Conservation (phyloP, 2,329 filamentous ascomycete species). For the Lasiodiplodia citricola region DNA sequence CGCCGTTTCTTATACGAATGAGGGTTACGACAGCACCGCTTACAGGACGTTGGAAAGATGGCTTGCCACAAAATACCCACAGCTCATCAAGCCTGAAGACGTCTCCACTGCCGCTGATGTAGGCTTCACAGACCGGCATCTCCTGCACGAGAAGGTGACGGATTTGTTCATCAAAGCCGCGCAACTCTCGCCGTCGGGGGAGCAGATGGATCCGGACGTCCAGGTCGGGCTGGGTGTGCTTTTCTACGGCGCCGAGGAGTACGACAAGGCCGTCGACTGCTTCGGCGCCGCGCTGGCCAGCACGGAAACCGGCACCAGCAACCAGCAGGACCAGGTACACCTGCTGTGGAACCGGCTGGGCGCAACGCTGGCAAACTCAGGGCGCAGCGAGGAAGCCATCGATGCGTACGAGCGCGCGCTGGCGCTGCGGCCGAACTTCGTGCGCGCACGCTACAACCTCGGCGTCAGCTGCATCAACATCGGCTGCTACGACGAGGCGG, state of each 20-base stretch:
- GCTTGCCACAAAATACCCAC: slow-evolving; percentile 93
- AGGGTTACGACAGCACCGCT: slow-evolving; percentile 95
- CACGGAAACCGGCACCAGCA: slow-evolving; percentile 81
- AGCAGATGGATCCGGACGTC: slow-evolving; percentile 97
- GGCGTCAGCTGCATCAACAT: slow-evolving; percentile 98
- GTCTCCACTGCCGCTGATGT: slow-evolving; percentile 80
- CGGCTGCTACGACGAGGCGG: slow-evolving; percentile 90
- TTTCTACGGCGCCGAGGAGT: slow-evolving; percentile 97
- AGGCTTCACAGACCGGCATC: slow-evolving; percentile 90
- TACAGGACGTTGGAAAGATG: slow-evolving; percentile 96
- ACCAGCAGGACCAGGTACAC: slow-evolving; percentile 85
- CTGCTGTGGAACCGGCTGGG: slow-evolving; percentile 97
- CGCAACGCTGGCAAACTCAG: slow-evolving; percentile 93
- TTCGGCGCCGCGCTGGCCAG: slow-evolving; percentile 90
- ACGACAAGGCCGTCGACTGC: slow-evolving; percentile 98
- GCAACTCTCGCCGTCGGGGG: slow-evolving; percentile 86
- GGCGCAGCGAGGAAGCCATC: slow-evolving; percentile 93
- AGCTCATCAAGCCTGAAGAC: slow-evolving; percentile 67
- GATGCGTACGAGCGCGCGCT: slow-evolving; percentile 94
- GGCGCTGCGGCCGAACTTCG: slow-evolving; percentile 90
- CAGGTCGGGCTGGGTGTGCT: slow-evolving; percentile 96
- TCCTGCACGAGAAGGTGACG: slow-evolving; percentile 89
- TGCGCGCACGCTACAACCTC: slow-evolving; percentile 94
- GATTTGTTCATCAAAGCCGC: slow-evolving; percentile 90
- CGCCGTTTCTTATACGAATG: slow-evolving; percentile 96